Evolutionary conservation across 2,329 filamentous ascomycete genomes (phyloP), one percentile per base, ranked within the genome.

Genomic region (Sarocladium strictum): DNA sequence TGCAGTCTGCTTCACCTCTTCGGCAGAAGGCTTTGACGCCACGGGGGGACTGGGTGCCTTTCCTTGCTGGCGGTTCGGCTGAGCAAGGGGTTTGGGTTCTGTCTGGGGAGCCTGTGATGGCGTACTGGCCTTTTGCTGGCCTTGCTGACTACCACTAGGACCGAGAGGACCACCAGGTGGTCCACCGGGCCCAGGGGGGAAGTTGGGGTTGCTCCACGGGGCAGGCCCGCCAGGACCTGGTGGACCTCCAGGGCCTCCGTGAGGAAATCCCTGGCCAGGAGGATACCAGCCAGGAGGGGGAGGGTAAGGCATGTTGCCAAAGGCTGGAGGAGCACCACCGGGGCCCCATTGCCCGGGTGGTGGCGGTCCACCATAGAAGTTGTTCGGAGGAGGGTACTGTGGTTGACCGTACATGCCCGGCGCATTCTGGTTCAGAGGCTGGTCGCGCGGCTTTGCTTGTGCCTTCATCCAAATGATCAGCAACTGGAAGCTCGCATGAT

Each of bases 281-380:
- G 87, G 87, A 66, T 85, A 93, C 88, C 90, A 95, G 55, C 86
- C 87, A 23, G 83, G 83, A 47, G 84, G 88, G 15, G 84, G 86
- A 59, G 87, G 88, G 67, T 91, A 95, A 1, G 87, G 86, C 80
- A 90, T 86, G 60, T 84, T 85, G 60, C 84, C 84, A 62, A 86
- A 90, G 24, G 82, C 55, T 26, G 78, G 77, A 17, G 81, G 82
- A 59, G 86, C 86, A 24, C 78, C 81, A 54, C 76, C 80, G 59
- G 79, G 76, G 58, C 79, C 78, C 79, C 79, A 83, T 63, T 75
- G 72, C 17, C 74, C 75, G 40, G 77, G 76, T 60, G 76, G 76
- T 49, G 80, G 81, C 58, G 74, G 70, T 41, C 72, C 71, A 55
- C 72, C 75, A 62, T 80, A 76, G 62, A 74, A 76, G 58, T 73